phyloP scores from a whole-genome alignment of 2,329 filamentous ascomycete species.

The Neurospora crassa region DNA sequence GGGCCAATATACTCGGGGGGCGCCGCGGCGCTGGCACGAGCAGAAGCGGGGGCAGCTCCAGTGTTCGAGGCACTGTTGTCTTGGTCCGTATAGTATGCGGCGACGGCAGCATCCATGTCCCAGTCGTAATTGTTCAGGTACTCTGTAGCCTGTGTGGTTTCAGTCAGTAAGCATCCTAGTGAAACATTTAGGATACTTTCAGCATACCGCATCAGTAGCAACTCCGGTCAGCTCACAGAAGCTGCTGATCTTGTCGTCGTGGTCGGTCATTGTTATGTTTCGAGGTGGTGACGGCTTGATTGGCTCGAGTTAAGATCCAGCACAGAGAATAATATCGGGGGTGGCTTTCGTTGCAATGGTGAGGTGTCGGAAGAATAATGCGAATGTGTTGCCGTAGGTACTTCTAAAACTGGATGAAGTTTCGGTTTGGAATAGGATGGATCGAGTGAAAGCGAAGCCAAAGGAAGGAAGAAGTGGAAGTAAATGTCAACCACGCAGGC shows the following conservation, averaged over 20 bases:
- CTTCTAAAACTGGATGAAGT: background rate
- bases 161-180: background rate
- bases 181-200: background rate
- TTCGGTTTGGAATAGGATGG: background rate
- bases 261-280: slow-evolving; percentile 26
- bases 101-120: slow-evolving; percentile 54
- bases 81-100: slow-evolving; percentile 50
- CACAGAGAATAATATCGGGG: too few species aligned
- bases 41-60: slow-evolving; percentile 26
- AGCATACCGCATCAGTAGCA: slow-evolving; percentile 35
- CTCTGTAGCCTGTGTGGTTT: slow-evolving; percentile 46
- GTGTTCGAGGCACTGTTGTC: slow-evolving; percentile 23
- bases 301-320: background rate
- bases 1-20: slow-evolving; percentile 47
- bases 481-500: background rate
- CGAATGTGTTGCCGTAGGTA: background rate
- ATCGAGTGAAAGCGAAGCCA: background rate
- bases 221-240: slow-evolving; percentile 49
- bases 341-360: too few species aligned
- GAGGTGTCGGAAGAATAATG: too few species aligned
- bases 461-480: background rate
- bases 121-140: slow-evolving; percentile 58
- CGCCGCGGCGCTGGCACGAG: slow-evolving; percentile 25
- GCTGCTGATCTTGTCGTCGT: slow-evolving; percentile 37
- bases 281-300: background rate